Evolutionary conservation across 805 yeast genomes (phyloP).

Genomic region (Metschnikowia sp.): DNA sequence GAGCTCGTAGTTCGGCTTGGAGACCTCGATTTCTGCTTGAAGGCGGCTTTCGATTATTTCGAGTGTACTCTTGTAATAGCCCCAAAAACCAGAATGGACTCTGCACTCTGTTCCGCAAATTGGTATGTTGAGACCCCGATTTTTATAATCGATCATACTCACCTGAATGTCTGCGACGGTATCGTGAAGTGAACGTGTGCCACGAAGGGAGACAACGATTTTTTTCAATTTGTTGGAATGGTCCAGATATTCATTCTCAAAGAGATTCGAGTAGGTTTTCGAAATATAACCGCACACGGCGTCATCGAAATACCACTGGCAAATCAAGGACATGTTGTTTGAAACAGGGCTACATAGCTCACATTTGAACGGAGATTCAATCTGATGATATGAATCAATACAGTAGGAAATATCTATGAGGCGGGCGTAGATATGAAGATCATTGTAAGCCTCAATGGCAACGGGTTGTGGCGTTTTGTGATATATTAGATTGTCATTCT

Average conservation of each 20-base stretch:
- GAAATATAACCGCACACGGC: constrained; percentile 41
- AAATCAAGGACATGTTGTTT: constrained; percentile 34
- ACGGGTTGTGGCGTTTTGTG: constrained; percentile 15
- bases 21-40: constrained; percentile 3
- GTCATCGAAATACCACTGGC: constrained; percentile 38
- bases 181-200: constrained; percentile 41
- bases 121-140: constrained; percentile 21
- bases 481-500: neutral
- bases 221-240: constrained; percentile 21
- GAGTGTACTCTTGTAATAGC: constrained; percentile 28
- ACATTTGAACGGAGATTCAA: constrained; percentile 39
- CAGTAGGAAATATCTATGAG: constrained; percentile 44
- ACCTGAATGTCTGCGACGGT: constrained; percentile 38
- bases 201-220: constrained; percentile 36
- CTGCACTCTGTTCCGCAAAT: constrained; percentile 32
- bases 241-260: constrained; percentile 14
- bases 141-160: constrained; percentile 30
- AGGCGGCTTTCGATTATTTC: constrained; percentile 22
- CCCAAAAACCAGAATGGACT: constrained; percentile 35
- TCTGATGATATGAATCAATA: constrained; percentile 26
- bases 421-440: constrained; percentile 38
- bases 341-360: constrained; percentile 27
- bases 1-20: constrained; percentile 19
- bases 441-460: constrained; percentile 23
- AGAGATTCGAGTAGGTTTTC: constrained; percentile 25